Base-by-base conservation (phyloP, 2,329 filamentous ascomycete species). In the Didymella segeticola region DNA sequence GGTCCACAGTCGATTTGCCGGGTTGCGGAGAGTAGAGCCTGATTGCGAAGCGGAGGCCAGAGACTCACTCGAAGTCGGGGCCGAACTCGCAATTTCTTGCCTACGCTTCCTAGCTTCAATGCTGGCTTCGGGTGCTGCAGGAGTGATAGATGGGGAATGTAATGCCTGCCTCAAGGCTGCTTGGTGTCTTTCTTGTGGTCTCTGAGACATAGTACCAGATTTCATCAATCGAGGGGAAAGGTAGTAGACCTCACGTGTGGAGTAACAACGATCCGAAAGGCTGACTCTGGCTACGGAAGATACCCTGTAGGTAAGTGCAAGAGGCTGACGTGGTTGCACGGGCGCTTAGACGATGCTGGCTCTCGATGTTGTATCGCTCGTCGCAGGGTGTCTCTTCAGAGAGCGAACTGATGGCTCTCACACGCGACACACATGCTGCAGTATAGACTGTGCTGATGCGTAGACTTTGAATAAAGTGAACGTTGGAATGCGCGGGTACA, bases 1-100 rank as follows among this genome's bases (percentile, higher is more conserved):
- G 1, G 51, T 43, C 58, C 57, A 63, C 15, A 56, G 36, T n/a
- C 42, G 58, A 26, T 66, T 66, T 9, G 38, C 51, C 7, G 58
- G 54, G 30, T 58, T 66, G 23, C 54, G 53, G 17, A 52, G 53
- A 14, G 56, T 31, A 25, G 22, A 57, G 30, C 46, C 56, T n/a
- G 30, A 43, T 20, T 57, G 31, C n/a, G 58, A 38, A 10, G 51
- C 15, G 8, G 41, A 19, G 12, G 47, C 23, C 12, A 33, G 37
- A 29, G 33, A 26, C 9, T 42, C 17, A 25, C 29, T 19, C 22
- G 34, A 47, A 22, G 50, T 29, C 30, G 20, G n/a, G 8, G 15
- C 25, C 8, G 22, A 4, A 12, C 14, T 17, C 34, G 34, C 34
- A 6, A 23, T 10, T 37, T 23, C 20, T 20, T 37, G 34, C 11